phyloP scores from a whole-genome alignment of 2,329 filamentous ascomycete species.

The Ceratocystis lukuohia region DNA sequence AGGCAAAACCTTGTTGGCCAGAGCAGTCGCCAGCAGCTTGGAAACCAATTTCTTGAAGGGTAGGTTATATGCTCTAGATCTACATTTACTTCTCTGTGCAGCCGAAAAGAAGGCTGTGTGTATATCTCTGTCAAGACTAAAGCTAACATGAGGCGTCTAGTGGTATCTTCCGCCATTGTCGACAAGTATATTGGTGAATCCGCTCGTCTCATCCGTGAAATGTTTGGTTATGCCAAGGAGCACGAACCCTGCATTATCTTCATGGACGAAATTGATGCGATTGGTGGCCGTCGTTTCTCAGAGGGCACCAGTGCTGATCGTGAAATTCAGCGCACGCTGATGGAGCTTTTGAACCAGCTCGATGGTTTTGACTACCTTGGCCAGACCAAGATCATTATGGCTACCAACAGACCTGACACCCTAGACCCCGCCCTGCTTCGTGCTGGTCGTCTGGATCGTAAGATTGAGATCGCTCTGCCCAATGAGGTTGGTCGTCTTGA shows the following conservation, averaged over 20 bases:
- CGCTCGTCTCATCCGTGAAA: conserved; percentile 89
- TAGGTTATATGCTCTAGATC: conserved; percentile 30
- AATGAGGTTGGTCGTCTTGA: conserved; percentile 94
- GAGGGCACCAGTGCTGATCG: conserved; percentile 95
- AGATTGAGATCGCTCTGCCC: conserved; percentile 93
- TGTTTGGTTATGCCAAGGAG: conserved; percentile 99
- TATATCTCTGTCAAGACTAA: not conserved
- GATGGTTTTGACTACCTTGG: conserved; percentile 98
- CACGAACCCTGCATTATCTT: conserved; percentile 99
- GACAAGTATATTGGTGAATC: conserved; percentile 99
- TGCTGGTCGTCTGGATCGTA: conserved; percentile 85
- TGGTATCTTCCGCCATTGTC: conserved; percentile 96
- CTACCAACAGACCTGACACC: conserved; percentile 92
- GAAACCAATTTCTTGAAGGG: conserved; percentile 98
- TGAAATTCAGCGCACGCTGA: conserved; percentile 94
- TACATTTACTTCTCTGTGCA: not conserved
- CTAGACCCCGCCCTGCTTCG: conserved; percentile 85
- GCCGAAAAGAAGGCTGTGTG: not conserved
- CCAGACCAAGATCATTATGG: conserved; percentile 99
- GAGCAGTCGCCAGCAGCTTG: conserved; percentile 88
- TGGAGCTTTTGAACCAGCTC: conserved; percentile 97
- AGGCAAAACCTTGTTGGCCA: conserved; percentile 85
- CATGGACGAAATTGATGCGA: conserved; percentile 99
- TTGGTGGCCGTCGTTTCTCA: conserved; percentile 89
- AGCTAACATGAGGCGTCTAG: conserved; percentile 33